Evolutionary conservation across 352 stramenopile genomes (phyloP).

Genomic region (Globisporangium splendens): DNA sequence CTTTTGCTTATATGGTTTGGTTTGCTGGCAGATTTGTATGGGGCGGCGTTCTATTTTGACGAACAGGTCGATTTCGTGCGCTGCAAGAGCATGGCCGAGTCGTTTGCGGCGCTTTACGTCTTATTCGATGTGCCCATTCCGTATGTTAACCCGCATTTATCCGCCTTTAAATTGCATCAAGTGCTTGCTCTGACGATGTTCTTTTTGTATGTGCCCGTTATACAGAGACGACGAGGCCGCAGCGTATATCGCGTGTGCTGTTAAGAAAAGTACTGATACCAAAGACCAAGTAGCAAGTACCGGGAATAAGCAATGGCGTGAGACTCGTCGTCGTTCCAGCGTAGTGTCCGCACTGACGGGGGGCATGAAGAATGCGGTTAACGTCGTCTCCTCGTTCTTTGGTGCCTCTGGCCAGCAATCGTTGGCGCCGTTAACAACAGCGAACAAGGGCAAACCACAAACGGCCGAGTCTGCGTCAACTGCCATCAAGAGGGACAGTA

Average conservation of each 20-base stretch:
- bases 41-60: constrained; percentile 64
- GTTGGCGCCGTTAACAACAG: background rate
- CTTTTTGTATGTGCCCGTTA: background rate
- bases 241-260: background rate
- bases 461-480: constrained; percentile 8
- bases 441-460: background rate
- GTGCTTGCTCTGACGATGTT: background rate
- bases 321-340: constrained; percentile 18
- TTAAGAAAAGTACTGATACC: background rate
- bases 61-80: constrained; percentile 54
- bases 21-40: constrained; percentile 45
- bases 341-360: constrained; percentile 19
- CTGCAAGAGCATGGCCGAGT: constrained; percentile 55
- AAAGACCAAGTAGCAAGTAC: background rate
- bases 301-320: background rate
- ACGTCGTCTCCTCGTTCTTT: constrained; percentile 23
- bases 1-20: background rate
- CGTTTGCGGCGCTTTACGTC: constrained; percentile 23
- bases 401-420: constrained; percentile 15
- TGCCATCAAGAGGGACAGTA: background rate
- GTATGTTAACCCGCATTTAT: constrained; percentile 20
- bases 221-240: background rate
- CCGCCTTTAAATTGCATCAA: background rate
- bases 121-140: constrained; percentile 33
- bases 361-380: constrained; percentile 25